Base-by-base conservation (phyloP, 306 rosid species). In the Coriaria nepalensis region DNA sequence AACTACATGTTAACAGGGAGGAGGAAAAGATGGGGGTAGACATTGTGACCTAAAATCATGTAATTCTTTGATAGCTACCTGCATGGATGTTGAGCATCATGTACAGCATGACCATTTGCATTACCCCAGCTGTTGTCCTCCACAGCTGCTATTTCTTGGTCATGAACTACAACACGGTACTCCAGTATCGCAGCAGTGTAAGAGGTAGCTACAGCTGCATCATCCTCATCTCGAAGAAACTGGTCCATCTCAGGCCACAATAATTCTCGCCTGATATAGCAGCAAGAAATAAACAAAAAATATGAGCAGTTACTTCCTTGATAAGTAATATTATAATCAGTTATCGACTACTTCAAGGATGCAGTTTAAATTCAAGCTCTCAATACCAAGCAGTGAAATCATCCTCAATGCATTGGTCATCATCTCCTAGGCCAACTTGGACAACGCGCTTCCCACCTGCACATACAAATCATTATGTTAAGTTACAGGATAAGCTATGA, bases 341-440 rank as follows among this genome's bases (percentile, higher is more conserved):
- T 40, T 55, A 11, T 55, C 14, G 5, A 50, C 44, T 71, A 33
- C 67, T 15, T 35, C 47, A 40, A 55, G 40, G 50, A 45, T 53
- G 47, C 34, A 29, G 41, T 20, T 6, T 20, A 33, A 34, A 45
- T 60, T 50, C 13, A 64, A 43, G 52, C 67, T 60, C 52, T 40
- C 58, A 53, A 57, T 92, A 92, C 99, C 99, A 92, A 50, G 96
- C 99, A 47, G 81, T 63, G 75, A 92, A 82, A 69, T 92, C 99
- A 56, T 92, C 99, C 64, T 92, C 99, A 34, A 92, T 79, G 68
- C 99, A 92, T 67, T 92, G 92, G 65, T 92, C 99, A 58, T 92
- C 99, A 70, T 92, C 99, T 73, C 99, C 99, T 10, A 86, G 87
- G 60, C 99, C 99, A 67, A 80, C 70, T 46, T 71, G 67, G 35